Percentiles rank a stretch among this genome's conserved stretches.
Evolutionary conservation across 768 basidiomycete genomes (phyloP).

Genomic region (Leccinum disarticulatum): DNA sequence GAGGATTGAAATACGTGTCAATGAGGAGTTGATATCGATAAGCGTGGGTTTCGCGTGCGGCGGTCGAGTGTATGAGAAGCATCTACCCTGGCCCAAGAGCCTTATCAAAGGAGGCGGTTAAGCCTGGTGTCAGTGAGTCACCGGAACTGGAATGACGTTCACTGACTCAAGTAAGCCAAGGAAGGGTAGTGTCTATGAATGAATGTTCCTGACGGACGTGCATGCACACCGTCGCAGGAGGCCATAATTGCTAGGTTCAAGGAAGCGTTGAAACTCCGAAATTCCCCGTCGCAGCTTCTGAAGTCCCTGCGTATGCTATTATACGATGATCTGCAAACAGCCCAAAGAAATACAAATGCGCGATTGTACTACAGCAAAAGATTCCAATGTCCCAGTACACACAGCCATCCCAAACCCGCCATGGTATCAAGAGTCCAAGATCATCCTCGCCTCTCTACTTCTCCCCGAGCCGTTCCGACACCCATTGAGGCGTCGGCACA

Average conservation of each 20-base stretch:
- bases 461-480: constrained; percentile 27
- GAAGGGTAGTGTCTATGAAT: constrained; percentile 1
- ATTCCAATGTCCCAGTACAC: constrained; percentile 23
- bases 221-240: constrained; percentile 2
- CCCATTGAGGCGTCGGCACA: constrained; percentile 30
- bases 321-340: constrained; percentile 18
- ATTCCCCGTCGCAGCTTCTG: constrained; percentile 5
- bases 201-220: constrained; percentile 5
- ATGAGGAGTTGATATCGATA: not conserved
- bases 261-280: constrained; percentile 13
- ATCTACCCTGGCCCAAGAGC: not conserved
- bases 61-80: not conserved
- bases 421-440: constrained; percentile 26
- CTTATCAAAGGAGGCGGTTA: constrained; percentile 9
- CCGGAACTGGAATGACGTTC: constrained; percentile 15
- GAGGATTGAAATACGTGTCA: not conserved
- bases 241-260: constrained; percentile 24
- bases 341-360: constrained; percentile 25
- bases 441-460: constrained; percentile 18
- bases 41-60: constrained; percentile 13
- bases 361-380: constrained; percentile 10
- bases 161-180: constrained; percentile 1
- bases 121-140: constrained; percentile 19
- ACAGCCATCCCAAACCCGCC: constrained; percentile 13
- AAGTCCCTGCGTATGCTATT: constrained; percentile 5